Conservation (phyloP, 257 asterid species). For the Euphrasia confusa region DNA sequence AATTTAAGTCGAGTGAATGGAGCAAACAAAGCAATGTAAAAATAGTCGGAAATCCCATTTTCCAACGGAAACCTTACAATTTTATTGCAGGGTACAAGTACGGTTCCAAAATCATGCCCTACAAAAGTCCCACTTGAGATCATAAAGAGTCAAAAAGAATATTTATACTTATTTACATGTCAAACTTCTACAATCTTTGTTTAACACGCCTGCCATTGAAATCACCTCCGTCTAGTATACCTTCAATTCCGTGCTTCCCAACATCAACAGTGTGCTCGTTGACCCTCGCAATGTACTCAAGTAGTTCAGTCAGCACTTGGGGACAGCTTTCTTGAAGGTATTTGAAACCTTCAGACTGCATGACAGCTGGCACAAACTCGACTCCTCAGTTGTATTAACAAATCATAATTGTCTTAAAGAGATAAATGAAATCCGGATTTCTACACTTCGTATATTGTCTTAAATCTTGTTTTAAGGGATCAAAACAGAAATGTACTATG, state of each 20-base stretch:
- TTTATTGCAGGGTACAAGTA: no score
- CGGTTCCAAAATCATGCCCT: no score
- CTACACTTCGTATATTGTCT: no score
- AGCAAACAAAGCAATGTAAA: no score
- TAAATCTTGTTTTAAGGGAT: no score
- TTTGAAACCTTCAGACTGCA: constrained; percentile 94
- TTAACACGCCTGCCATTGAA: constrained; percentile 81
- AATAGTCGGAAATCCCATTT: no score
- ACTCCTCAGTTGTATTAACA: constrained; percentile 12
- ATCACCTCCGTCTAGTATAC: constrained; percentile 64
- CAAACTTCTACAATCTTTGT: constrained; percentile 42
- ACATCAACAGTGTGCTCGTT: constrained; percentile 46
- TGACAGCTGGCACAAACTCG: constrained; percentile 60
- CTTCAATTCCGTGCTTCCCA: constrained; percentile 57
- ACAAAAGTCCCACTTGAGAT: no score
- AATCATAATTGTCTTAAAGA: background rate
- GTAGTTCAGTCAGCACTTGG: constrained; percentile 60
- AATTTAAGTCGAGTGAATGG: no score
- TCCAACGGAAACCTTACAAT: no score
- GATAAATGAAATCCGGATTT: background rate
- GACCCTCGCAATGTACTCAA: constrained; percentile 82
- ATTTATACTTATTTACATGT: background rate
- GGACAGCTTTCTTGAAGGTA: constrained; percentile 95
- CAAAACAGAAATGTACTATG: no score
- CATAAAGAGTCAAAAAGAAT: no score